Base-by-base conservation (phyloP, 1,284 basidiomycete genomes). In the Vanrija sp. region DNA sequence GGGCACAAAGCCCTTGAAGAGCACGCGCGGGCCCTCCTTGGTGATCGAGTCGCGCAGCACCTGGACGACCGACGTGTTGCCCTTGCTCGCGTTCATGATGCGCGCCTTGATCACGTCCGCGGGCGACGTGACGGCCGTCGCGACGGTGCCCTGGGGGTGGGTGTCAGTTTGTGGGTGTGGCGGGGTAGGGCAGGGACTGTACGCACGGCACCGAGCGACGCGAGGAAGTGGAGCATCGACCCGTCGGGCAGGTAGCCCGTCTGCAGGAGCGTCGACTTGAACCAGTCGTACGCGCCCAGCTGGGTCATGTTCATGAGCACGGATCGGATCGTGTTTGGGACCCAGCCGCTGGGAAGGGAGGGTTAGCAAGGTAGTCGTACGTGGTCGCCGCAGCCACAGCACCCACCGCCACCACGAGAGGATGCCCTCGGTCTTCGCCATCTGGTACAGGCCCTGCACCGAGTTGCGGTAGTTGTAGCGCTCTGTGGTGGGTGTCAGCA, bases 231-330 rank as follows among this genome's bases (percentile, higher is more conserved):
- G 52, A 85, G 83, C 12, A 79, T 73, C 46, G 91, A 88, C 63
- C 91, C 91, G 64, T 94, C 91, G 2, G 85, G 71, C 65, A 93
- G 87, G 66, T 86, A 83, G 10, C 74, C 67, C 1, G 83, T 84
- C 69, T 85, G 84, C 42, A 94, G 73, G 10, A 94, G 78, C 65
- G 87, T 83, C 4, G 83, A 79, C 76, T 95, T 94, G 83, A 92
- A 92, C 70, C 88, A 89, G 74, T 94, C 91, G 71, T 94, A 94
- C 21, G 88, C 90, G 3, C 89, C 91, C 16, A 94, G 83, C 74
- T 95, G 91, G 73, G 86, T 88, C 43, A 89, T 88, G 73, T 93
- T 94, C 91, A 94, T 94, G 60, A 95, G 75, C 4, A 94, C 72
- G 1, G 89, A 87, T 71, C 91, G 83, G 69, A 91, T 85, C 10